A percentile compares a stretch with the other conserved stretches of the same genome.
Evolutionary conservation across 1,284 basidiomycete genomes (phyloP).

Genomic region (Cryptococcus sp.): DNA sequence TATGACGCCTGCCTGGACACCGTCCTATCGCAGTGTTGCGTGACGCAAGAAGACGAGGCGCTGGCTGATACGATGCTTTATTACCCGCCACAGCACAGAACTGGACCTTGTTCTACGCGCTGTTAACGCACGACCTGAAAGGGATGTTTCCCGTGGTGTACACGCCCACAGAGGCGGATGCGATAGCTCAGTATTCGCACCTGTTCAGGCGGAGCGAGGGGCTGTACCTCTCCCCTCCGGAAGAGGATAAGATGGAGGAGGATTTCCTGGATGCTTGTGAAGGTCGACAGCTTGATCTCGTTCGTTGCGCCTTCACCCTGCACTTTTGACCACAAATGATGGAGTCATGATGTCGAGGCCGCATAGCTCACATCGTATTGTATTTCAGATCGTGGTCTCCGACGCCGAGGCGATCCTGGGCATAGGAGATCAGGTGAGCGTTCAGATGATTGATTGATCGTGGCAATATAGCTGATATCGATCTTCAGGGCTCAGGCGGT

Average conservation of each 20-base stretch:
- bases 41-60: neutral
- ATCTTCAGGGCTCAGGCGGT: constrained; percentile 41
- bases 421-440: constrained; percentile 55
- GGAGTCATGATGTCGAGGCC: neutral
- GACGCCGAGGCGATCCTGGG: constrained; percentile 76
- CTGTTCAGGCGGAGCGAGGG: constrained; percentile 63
- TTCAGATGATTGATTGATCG: neutral
- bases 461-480: neutral
- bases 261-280: constrained; percentile 45
- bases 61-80: neutral
- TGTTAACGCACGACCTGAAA: constrained; percentile 62
- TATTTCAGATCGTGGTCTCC: constrained; percentile 43
- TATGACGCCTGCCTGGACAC: neutral
- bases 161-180: constrained; percentile 63
- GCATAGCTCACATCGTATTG: neutral
- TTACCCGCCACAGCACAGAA: constrained; percentile 59
- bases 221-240: constrained; percentile 36
- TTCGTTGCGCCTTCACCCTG: constrained; percentile 8
- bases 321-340: neutral
- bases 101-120: constrained; percentile 70
- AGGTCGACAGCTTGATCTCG: constrained; percentile 40
- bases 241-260: constrained; percentile 37
- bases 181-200: constrained; percentile 76
- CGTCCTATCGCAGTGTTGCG: too few species aligned
- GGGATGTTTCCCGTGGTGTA: constrained; percentile 73